phyloP scores from a whole-genome alignment of 2,329 filamentous ascomycete species.

The Colletotrichum theobromicola region DNA sequence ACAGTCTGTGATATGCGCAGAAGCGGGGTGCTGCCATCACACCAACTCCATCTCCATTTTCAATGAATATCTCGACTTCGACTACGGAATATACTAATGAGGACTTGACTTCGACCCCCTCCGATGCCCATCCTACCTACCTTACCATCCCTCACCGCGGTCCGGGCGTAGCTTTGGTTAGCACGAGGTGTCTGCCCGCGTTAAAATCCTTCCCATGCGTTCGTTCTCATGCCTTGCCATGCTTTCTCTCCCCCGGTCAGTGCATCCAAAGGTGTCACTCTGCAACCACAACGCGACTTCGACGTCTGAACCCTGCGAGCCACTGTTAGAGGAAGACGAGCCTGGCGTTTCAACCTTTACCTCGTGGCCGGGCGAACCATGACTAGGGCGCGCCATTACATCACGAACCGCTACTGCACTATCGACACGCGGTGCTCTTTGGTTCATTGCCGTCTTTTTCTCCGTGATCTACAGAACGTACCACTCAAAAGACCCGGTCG shows the following conservation, averaged over 20 bases:
- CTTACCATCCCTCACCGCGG: background rate
- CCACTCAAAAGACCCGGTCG: background rate
- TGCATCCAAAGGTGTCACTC: constrained; percentile 7
- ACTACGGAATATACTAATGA: background rate
- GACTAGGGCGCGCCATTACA: background rate
- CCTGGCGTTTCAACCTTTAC: constrained; percentile 10
- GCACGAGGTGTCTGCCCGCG: background rate
- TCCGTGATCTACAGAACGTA: background rate
- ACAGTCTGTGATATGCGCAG: background rate
- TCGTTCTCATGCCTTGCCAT: background rate
- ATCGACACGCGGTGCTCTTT: background rate
- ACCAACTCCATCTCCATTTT: background rate
- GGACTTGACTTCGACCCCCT: background rate
- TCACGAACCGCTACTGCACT: background rate
- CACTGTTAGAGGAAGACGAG: constrained; percentile 16
- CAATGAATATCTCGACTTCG: background rate
- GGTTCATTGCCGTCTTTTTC: background rate
- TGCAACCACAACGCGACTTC: background rate
- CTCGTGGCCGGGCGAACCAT: constrained; percentile 3
- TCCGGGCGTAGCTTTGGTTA: background rate
- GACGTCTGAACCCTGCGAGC: constrained; percentile 12
- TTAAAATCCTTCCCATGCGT: background rate
- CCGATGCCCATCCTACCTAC: background rate
- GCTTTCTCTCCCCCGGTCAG: background rate
- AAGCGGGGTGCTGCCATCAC: background rate